Evolutionary conservation across 352 stramenopile species (phyloP).

Genomic region (Globisporangium solare): DNA sequence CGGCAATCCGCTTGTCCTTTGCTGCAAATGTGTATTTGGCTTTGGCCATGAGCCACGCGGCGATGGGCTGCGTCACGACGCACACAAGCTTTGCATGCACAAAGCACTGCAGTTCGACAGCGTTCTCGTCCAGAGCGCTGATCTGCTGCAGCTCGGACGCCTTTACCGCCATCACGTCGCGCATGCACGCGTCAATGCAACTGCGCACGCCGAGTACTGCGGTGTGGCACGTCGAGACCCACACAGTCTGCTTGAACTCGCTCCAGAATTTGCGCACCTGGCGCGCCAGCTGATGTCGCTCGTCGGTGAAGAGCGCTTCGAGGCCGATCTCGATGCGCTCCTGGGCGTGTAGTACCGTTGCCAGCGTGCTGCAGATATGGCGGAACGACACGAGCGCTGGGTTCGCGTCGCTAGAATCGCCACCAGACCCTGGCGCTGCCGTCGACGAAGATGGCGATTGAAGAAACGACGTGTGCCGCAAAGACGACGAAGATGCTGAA

Average conservation of each 20-base stretch:
- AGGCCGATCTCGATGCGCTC: conserved; percentile 40
- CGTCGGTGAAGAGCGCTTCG: conserved; percentile 44
- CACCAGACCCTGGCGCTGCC: conserved; percentile 14
- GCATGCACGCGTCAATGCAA: conserved; percentile 27
- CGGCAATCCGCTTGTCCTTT: conserved; percentile 19
- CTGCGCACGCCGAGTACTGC: conserved; percentile 21
- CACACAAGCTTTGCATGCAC: conserved; percentile 32
- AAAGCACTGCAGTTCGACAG: conserved; percentile 21
- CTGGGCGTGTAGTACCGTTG: conserved; percentile 18
- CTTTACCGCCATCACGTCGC: conserved; percentile 34
- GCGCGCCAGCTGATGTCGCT: conserved; percentile 26
- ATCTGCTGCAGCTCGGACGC: conserved; percentile 38
- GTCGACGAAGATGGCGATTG: conserved; percentile 15
- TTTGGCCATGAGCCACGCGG: conserved; percentile 29
- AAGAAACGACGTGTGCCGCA: conserved; percentile 11
- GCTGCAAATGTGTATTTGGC: conserved; percentile 27
- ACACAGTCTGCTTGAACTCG: conserved; percentile 42
- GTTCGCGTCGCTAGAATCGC: conserved; percentile 14
- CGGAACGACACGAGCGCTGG: conserved; percentile 41
- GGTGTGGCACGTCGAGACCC: conserved; percentile 13
- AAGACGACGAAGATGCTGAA: background rate
- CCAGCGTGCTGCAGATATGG: conserved; percentile 37
- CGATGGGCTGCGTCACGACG: conserved; percentile 36
- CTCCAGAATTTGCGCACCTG: conserved; percentile 44
- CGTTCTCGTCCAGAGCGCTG: conserved; percentile 36